Percentiles rank a stretch among this genome's conserved stretches.
phyloP scores from a whole-genome alignment of 768 basidiomycete genomes.

The Rhizopogon salebrosus region DNA sequence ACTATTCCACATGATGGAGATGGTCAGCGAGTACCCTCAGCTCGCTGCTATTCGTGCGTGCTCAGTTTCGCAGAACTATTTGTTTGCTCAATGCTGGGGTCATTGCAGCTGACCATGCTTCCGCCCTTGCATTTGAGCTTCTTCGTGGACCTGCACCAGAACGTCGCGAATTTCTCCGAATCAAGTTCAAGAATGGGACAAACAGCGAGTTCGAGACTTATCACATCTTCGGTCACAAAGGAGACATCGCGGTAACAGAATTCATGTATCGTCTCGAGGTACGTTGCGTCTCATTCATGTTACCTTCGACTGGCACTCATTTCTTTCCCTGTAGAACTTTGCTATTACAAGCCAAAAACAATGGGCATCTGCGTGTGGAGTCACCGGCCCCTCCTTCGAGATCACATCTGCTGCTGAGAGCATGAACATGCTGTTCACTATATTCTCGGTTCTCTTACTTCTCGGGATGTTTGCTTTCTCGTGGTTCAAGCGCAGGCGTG shows the following conservation, averaged over 20 bases:
- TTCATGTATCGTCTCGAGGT: conserved; percentile 81
- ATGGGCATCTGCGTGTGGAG: conserved; percentile 36
- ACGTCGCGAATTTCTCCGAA: conserved; percentile 71
- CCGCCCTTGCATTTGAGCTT: conserved; percentile 71
- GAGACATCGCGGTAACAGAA: conserved; percentile 73
- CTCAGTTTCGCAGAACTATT: background rate
- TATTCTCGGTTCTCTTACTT: conserved; percentile 7
- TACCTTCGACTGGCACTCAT: background rate
- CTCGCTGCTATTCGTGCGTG: conserved; percentile 60
- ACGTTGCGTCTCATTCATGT: conserved; percentile 7
- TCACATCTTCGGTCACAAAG: conserved; percentile 66
- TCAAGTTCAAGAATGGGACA: conserved; percentile 83
- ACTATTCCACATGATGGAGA: conserved; percentile 70
- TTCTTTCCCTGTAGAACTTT: conserved; percentile 24
- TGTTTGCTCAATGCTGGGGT: background rate
- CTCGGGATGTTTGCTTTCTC: conserved; percentile 10
- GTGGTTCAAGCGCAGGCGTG: conserved; percentile 12
- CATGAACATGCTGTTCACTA: background rate
- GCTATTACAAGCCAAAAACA: conserved; percentile 32
- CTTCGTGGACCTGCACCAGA: conserved; percentile 72
- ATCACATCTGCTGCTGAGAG: conserved; percentile 1
- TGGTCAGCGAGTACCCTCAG: conserved; percentile 46
- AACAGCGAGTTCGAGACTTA: conserved; percentile 51
- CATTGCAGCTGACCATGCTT: conserved; percentile 58
- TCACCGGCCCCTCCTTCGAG: conserved; percentile 17